A percentile compares a stretch with the other conserved stretches of the same genome.
These are phyloP conservation scores for Cyclocybe aegerita DNA, from an alignment of 768 basidiomycete genomes.

Conservation along the genomic window DNA sequence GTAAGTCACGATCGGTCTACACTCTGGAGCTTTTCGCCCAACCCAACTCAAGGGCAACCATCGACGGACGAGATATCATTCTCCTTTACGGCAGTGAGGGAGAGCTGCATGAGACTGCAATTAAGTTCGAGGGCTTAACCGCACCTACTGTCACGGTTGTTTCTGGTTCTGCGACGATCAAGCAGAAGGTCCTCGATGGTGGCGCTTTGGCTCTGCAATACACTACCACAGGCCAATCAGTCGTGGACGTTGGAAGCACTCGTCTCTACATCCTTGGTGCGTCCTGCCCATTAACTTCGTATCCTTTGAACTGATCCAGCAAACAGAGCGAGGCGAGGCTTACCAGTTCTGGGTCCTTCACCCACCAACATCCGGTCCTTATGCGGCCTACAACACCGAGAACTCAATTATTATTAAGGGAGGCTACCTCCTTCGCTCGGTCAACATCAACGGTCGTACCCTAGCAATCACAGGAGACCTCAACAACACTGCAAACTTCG, in stretches of 20 bases:
- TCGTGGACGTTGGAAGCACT: constrained; percentile 41
- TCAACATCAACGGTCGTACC: constrained; percentile 30
- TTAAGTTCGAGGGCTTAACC: constrained; percentile 30
- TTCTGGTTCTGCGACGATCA: constrained; percentile 33
- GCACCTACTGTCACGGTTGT: constrained; percentile 30
- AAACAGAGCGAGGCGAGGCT: constrained; percentile 44
- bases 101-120: constrained; percentile 50
- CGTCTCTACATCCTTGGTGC: constrained; percentile 46
- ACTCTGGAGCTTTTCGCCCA: no score
- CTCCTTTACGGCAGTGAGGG: constrained; percentile 46
- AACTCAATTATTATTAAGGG: constrained; percentile 50
- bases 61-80: constrained; percentile 47
- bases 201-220: constrained; percentile 42
- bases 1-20: constrained; percentile 18
- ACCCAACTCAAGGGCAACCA: constrained; percentile 36
- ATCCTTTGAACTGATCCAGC: not conserved
- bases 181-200: constrained; percentile 32
- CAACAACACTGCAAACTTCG: constrained; percentile 41
- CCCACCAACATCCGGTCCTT: constrained; percentile 34
- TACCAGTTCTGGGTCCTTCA: constrained; percentile 54
- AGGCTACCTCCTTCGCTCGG: constrained; percentile 46
- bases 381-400: constrained; percentile 35
- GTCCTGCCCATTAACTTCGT: not conserved
- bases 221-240: constrained; percentile 44
- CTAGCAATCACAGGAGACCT: constrained; percentile 45